phyloP scores from a whole-genome alignment of 192 early-diverging fungal species.

The Haplosporangium gracile region DNA sequence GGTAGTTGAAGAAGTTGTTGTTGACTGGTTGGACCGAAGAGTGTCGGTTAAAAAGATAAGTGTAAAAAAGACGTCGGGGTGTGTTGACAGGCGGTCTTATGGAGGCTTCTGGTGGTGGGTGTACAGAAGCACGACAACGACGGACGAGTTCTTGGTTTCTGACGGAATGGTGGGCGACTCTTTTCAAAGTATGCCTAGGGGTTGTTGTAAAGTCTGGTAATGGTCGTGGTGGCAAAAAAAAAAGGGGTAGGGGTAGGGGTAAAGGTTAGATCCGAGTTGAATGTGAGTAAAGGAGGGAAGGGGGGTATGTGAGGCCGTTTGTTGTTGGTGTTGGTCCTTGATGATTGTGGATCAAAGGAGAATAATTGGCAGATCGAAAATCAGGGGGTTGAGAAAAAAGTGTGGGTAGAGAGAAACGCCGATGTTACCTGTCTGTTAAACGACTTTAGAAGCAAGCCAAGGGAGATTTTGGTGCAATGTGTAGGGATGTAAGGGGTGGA shows the following conservation, averaged over 20 bases:
- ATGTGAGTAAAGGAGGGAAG: neutral
- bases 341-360: no score
- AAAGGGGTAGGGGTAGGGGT: neutral
- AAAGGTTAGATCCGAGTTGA: neutral
- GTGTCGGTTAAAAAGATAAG: neutral
- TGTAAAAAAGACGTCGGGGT: conserved; percentile 13
- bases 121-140: conserved; percentile 52
- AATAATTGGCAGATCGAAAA: no score
- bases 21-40: neutral
- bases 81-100: conserved; percentile 45
- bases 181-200: conserved; percentile 36
- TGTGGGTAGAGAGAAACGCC: neutral
- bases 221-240: conserved; percentile 29
- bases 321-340: no score
- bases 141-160: conserved; percentile 47
- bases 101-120: conserved; percentile 39
- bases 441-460: conserved; percentile 55
- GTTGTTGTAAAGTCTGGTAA: conserved; percentile 2
- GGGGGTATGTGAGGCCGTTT: no score
- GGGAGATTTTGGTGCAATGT: conserved; percentile 43
- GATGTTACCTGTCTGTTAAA: conserved; percentile 46
- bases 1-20: conserved; percentile 3
- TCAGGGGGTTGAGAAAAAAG: no score
- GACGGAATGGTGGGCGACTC: conserved; percentile 57
- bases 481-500: conserved; percentile 30